These are phyloP conservation scores for Claviceps humidiphila DNA, from an alignment of 2,329 filamentous ascomycete genomes.

Conservation along the genomic window DNA sequence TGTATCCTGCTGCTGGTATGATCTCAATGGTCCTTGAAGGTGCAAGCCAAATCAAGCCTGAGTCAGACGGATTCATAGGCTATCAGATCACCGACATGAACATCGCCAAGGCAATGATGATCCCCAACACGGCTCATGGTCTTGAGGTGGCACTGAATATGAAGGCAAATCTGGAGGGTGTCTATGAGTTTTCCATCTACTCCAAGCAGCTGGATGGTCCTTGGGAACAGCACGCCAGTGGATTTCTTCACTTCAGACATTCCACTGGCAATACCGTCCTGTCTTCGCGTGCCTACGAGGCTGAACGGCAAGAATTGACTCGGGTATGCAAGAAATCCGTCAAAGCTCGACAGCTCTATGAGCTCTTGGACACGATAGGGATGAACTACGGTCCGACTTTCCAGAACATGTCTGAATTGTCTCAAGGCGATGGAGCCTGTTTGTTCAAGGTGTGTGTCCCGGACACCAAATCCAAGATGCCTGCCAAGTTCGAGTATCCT, in stretches of 20 bases:
- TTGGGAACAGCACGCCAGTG: conserved; percentile 32
- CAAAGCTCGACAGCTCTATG: conserved; percentile 34
- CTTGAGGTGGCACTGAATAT: conserved; percentile 37
- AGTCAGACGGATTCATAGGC: conserved; percentile 15
- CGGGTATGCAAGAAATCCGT: conserved; percentile 19
- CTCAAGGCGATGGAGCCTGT: conserved; percentile 20
- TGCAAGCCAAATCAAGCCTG: conserved; percentile 24
- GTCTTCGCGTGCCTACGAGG: conserved; percentile 11
- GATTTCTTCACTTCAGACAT: conserved; percentile 17
- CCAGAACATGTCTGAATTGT: conserved; percentile 29
- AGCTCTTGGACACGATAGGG: conserved; percentile 34
- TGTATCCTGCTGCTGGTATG: conserved; percentile 40
- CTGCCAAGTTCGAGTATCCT: conserved; percentile 36
- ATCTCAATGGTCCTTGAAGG: conserved; percentile 35
- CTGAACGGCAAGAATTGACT: conserved; percentile 13
- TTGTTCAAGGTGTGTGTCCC: conserved; percentile 28
- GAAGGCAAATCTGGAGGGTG: conserved; percentile 13
- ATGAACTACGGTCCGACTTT: conserved; percentile 39
- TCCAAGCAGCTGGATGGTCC: conserved; percentile 26
- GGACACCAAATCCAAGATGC: conserved; percentile 40
- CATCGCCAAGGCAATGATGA: conserved; percentile 37
- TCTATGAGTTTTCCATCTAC: conserved; percentile 29
- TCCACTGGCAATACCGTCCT: conserved; percentile 9
- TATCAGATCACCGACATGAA: conserved; percentile 32
- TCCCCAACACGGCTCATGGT: conserved; percentile 31